phyloP scores from a whole-genome alignment of 495 filamentous ascomycete genomes.

The Hapsidospora chrysogenum region DNA sequence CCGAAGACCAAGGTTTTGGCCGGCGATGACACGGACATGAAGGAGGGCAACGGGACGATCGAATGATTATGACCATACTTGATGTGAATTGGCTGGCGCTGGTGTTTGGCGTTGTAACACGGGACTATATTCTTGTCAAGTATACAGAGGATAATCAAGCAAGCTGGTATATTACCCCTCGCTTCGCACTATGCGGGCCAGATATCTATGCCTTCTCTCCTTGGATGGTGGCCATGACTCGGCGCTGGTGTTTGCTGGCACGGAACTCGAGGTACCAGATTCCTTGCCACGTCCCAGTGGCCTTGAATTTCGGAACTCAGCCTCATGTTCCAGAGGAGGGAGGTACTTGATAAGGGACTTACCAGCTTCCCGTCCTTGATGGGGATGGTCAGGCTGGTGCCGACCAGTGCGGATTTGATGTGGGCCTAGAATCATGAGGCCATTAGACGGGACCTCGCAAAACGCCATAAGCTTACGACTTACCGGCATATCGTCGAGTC shows the following conservation, averaged over 20 bases:
- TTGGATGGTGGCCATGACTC: constrained; percentile 85
- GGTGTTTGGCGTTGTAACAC: constrained; percentile 11
- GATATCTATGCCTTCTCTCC: constrained; percentile 50
- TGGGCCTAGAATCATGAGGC: too few relatives aligned
- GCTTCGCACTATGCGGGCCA: background rate
- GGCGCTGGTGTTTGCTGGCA: constrained; percentile 52
- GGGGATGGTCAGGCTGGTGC: constrained; percentile 75
- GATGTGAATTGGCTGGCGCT: constrained; percentile 6
- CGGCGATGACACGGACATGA: constrained; percentile 45
- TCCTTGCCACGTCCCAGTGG: constrained; percentile 51
- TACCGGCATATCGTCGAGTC: constrained; percentile 79
- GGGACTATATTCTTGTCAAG: background rate
- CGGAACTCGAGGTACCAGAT: constrained; percentile 95
- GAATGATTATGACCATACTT: constrained; percentile 2
- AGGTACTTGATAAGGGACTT: constrained; percentile 41
- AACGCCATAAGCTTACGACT: too few relatives aligned
- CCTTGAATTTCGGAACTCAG: constrained; percentile 8
- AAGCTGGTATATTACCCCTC: background rate
- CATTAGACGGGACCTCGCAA: too few relatives aligned
- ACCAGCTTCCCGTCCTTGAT: constrained; percentile 69
- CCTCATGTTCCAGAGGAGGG: constrained; percentile 30
- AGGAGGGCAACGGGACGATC: constrained; percentile 13
- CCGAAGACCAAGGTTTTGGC: constrained; percentile 61
- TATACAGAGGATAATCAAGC: background rate
- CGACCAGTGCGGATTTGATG: constrained; percentile 79